These are phyloP conservation scores for Bromus sterilis DNA, from an alignment of 176 grass and related monocot species.

Conservation along the genomic window DNA sequence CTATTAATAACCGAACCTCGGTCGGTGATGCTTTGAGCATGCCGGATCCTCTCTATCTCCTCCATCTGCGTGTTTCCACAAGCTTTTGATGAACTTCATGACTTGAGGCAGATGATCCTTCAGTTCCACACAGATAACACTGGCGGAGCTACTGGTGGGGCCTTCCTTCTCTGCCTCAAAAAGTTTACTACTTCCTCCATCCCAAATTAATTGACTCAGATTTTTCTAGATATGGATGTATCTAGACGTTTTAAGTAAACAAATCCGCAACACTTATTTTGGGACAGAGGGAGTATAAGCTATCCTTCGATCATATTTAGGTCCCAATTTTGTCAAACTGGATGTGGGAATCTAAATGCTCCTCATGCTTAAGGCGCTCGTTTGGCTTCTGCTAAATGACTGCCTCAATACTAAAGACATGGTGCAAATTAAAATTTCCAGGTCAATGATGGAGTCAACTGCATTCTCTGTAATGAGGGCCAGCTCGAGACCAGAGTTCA, in stretches of 20 bases:
- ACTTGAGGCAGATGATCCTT: background rate
- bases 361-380: background rate
- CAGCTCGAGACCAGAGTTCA: background rate
- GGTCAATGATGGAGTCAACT: background rate
- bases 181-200: too few relatives aligned
- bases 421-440: background rate
- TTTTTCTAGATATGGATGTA: too few relatives aligned
- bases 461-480: background rate
- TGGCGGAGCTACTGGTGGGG: too few relatives aligned
- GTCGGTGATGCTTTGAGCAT: background rate
- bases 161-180: background rate
- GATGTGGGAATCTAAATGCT: background rate
- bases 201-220: too few relatives aligned
- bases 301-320: background rate
- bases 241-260: too few relatives aligned
- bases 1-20: background rate
- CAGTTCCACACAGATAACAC: background rate
- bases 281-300: too few relatives aligned
- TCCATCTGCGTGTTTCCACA: background rate
- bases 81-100: background rate
- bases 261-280: too few relatives aligned
- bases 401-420: background rate
- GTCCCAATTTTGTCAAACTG: background rate
- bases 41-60: background rate
- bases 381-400: background rate